A percentile compares a stretch with the other conserved stretches of the same genome.
Evolutionary conservation across 257 asterid species (phyloP).

Genomic region (Solanum piurae): DNA sequence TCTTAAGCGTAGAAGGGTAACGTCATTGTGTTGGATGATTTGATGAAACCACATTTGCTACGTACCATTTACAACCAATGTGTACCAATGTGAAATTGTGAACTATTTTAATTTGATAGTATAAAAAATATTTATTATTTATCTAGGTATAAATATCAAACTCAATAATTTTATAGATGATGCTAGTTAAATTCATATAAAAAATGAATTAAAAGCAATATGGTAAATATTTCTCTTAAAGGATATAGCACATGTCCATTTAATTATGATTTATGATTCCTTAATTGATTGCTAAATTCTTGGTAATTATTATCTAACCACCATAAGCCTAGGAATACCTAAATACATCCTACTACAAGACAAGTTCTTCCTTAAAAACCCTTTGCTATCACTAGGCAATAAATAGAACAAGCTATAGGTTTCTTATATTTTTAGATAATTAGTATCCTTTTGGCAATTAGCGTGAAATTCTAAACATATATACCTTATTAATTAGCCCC

Average conservation of each 20-base stretch:
- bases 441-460: not conserved
- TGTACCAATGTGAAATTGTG: not conserved
- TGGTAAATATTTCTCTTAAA: not conserved
- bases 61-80: not conserved
- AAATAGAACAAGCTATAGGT: not conserved
- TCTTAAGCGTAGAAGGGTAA: not conserved
- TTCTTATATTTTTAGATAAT: not conserved
- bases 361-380: not conserved
- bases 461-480: not conserved
- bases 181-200: not conserved
- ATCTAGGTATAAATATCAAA: not conserved
- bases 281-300: not conserved
- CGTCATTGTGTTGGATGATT: not conserved
- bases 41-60: not conserved
- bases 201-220: not conserved
- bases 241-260: not conserved
- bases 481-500: not conserved
- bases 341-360: not conserved
- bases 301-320: not conserved
- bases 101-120: not conserved
- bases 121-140: not conserved
- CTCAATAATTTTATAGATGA: not conserved
- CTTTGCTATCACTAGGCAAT: not conserved
- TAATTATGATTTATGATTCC: not conserved
- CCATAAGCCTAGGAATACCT: not conserved